phyloP scores from a whole-genome alignment of 1,284 basidiomycete species.

The Ceratobasidium sp. region DNA sequence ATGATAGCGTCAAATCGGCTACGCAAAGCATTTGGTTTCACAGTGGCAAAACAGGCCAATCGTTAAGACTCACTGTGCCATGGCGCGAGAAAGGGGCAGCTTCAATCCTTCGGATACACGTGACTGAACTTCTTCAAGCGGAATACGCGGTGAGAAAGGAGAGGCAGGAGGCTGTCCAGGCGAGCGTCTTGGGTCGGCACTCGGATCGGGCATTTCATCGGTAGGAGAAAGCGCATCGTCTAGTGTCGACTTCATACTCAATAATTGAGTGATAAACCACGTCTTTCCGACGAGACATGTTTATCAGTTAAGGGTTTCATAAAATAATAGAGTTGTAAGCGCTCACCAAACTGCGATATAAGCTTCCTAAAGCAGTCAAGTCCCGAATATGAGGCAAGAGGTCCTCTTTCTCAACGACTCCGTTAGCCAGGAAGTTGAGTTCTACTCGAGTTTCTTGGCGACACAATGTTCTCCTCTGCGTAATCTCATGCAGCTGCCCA shows the following conservation, averaged over 20 bases:
- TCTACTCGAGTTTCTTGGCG: constrained; percentile 83
- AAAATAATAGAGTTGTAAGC: neutral
- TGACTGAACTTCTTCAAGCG: constrained; percentile 52
- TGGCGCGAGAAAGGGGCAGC: constrained; percentile 84
- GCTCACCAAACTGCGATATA: constrained; percentile 85
- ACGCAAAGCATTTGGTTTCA: constrained; percentile 43
- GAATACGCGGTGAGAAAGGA: constrained; percentile 63
- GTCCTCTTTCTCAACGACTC: constrained; percentile 67
- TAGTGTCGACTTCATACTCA: constrained; percentile 68
- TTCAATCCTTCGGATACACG: constrained; percentile 62
- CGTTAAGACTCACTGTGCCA: constrained; percentile 75
- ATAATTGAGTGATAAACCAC: constrained; percentile 82
- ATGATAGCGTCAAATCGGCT: constrained; percentile 92
- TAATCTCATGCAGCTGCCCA: constrained; percentile 45
- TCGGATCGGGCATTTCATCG: constrained; percentile 46
- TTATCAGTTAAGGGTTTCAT: constrained; percentile 1
- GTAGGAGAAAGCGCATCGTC: constrained; percentile 66
- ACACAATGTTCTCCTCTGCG: constrained; percentile 57
- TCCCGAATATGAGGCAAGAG: constrained; percentile 79
- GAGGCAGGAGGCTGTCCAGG: constrained; percentile 60
- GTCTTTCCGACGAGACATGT: constrained; percentile 61
- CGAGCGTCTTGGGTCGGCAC: constrained; percentile 23
- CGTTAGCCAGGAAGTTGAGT: constrained; percentile 67
- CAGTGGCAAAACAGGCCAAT: neutral
- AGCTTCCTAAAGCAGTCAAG: constrained; percentile 77